Base-by-base conservation (phyloP, 768 basidiomycete species). In the Naganishia onofrii region DNA sequence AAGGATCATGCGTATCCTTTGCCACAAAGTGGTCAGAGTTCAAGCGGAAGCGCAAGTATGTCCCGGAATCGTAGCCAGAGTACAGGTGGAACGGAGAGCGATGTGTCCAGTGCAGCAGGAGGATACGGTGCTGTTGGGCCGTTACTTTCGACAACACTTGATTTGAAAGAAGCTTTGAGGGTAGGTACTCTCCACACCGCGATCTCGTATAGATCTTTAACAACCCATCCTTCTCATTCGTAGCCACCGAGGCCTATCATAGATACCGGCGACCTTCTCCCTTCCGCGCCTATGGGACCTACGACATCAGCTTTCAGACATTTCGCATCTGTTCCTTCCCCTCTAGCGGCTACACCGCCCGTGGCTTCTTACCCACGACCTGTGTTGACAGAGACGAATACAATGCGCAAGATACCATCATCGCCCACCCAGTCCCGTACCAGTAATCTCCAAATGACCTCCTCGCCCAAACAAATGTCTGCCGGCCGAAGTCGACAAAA, bases 381-480 rank as follows among this genome's bases (percentile, higher is more conserved):
- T 19, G 15, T 29, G 1, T 5, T 51, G 10, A 26, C 38, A 32
- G 55, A 42, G 19, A 36, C 46, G 60, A 67, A 65, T 46, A 23
- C 36, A 23, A 70, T 55, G 54, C 44, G n/a, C 26, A 57, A 10
- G 46, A 34, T 48, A 23, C 66, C 66, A 26, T 44, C 55, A 54
- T 63, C 63, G 46, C 52, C 68, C 12, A 70, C 69, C 10, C 36
- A 31, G 29, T 69, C 26, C 53, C 38, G 38, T 54, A 32, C 28
- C 65, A 29, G 36, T 23, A 31, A 23, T 26, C 70, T 44, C 21
- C 32, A 36, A 56, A 65, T 65, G 58, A 32, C 82, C 82, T 15
- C 66, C 69, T 1, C 78, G 91, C 75, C 74, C 4, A 73, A 67
- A 13, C 74, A 73, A 48, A 75, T 75, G 56, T 75, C 73, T 8